These are phyloP conservation scores for Polytrichum commune DNA, from an alignment of 225 moss, liverwort and hornwort species.

Conservation along the genomic window DNA sequence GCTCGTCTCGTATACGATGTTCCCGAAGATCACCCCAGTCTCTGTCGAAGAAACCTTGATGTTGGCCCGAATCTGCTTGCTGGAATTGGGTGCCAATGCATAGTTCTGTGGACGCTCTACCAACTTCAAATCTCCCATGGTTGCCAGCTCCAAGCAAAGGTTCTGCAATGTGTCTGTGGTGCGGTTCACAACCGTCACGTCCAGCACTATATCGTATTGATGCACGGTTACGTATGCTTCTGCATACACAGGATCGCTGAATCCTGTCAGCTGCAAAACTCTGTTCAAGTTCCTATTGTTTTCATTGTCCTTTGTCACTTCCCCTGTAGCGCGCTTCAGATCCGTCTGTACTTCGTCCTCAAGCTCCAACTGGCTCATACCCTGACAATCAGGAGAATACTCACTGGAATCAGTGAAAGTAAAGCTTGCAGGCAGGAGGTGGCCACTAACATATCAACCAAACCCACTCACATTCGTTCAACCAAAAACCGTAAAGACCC, in stretches of 20 bases:
- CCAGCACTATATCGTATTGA: slow-evolving; percentile 95
- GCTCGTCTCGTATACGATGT: slow-evolving; percentile 90
- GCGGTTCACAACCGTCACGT: slow-evolving; percentile 93
- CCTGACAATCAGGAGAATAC: slow-evolving; percentile 30
- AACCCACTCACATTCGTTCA: too few species aligned
- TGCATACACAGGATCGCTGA: slow-evolving; percentile 99
- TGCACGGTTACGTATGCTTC: slow-evolving; percentile 97
- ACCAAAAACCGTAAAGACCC: too few species aligned
- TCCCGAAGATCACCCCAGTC: slow-evolving; percentile 96
- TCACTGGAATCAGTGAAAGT: too few species aligned
- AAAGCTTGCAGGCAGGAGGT: too few species aligned
- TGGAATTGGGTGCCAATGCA: slow-evolving; percentile 79
- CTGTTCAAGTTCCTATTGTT: slow-evolving; percentile 77
- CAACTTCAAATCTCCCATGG: slow-evolving; percentile 96
- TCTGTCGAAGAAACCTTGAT: slow-evolving; percentile 99
- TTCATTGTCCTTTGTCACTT: slow-evolving; percentile 70
- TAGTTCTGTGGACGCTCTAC: slow-evolving; percentile 98
- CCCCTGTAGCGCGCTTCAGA: slow-evolving; percentile 90
- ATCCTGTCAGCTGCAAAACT: slow-evolving; percentile 95
- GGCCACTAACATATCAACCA: too few species aligned
- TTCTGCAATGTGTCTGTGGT: slow-evolving; percentile 92
- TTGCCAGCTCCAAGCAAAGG: slow-evolving; percentile 90
- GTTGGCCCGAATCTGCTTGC: slow-evolving; percentile 93
- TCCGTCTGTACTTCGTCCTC: slow-evolving; percentile 96
- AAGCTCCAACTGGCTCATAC: slow-evolving; percentile 92